phyloP scores from a whole-genome alignment of 495 filamentous ascomycete genomes.

The Daldinia decipiens region DNA sequence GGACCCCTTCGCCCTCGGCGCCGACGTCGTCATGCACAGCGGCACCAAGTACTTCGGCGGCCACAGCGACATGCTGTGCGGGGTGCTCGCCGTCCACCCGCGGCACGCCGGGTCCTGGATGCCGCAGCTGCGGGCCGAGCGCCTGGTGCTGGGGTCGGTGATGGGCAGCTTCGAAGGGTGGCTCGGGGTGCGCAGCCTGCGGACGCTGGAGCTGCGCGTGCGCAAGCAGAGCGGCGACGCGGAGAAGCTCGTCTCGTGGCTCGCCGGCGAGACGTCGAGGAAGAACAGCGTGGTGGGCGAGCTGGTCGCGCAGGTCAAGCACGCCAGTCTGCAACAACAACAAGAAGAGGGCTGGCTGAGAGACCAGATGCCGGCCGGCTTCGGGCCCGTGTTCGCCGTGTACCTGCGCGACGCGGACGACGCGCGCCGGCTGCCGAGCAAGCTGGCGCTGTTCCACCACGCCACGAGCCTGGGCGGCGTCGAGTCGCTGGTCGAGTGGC shows the following conservation, averaged over 20 bases:
- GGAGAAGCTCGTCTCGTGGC: slow-evolving; percentile 73
- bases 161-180: slow-evolving; percentile 93
- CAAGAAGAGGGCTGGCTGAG: slow-evolving; percentile 73
- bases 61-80: slow-evolving; percentile 89
- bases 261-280: slow-evolving; percentile 63
- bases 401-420: slow-evolving; percentile 66
- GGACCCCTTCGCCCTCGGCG: slow-evolving; percentile 83
- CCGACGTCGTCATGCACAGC: slow-evolving; percentile 87
- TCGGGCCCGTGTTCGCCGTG: slow-evolving; percentile 87
- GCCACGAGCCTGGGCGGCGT: slow-evolving; percentile 94
- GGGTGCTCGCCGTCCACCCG: slow-evolving; percentile 73
- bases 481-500: slow-evolving; percentile 92
- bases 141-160: slow-evolving; percentile 79
- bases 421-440: slow-evolving; percentile 77
- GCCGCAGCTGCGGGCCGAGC: slow-evolving; percentile 66
- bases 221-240: slow-evolving; percentile 76
- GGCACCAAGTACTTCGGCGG: slow-evolving; percentile 97
- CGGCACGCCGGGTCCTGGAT: slow-evolving; percentile 70
- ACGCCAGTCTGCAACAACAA: slow-evolving; percentile 78
- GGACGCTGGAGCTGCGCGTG: slow-evolving; percentile 87
- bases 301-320: slow-evolving; percentile 70
- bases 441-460: slow-evolving; percentile 87
- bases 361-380: slow-evolving; percentile 93
- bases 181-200: slow-evolving; percentile 85
- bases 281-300: slow-evolving; percentile 55